Conservation (phyloP, 345 rosid genomes). For the Dipteronia sinensis region DNA sequence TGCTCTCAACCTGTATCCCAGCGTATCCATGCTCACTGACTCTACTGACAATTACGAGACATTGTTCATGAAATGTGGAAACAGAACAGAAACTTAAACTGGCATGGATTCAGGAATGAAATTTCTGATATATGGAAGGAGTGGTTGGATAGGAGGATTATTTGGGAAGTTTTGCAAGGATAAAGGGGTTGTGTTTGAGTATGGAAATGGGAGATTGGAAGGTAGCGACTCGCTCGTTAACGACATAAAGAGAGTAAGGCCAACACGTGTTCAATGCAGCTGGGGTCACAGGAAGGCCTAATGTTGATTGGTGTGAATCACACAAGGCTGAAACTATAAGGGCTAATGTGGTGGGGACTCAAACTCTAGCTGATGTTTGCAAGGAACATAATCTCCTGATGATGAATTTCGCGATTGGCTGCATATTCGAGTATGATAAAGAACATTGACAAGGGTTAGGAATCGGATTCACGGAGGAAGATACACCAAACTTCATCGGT, state of each 20-base stretch:
- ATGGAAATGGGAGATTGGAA: slow-evolving; percentile 57
- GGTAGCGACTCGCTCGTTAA: slow-evolving; percentile 45
- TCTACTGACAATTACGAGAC: slow-evolving; percentile 21
- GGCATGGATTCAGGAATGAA: slow-evolving; percentile 31
- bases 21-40: slow-evolving; percentile 14
- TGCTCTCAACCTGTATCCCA: slow-evolving; percentile 57
- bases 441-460: slow-evolving; percentile 56
- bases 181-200: slow-evolving; percentile 41
- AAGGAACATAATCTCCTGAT: slow-evolving; percentile 42
- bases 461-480: slow-evolving; percentile 59
- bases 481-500: slow-evolving; percentile 48
- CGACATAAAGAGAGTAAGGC: slow-evolving; percentile 40
- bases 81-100: neutral
- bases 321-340: slow-evolving; percentile 54
- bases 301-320: slow-evolving; percentile 65
- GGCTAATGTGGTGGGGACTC: slow-evolving; percentile 51
- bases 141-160: slow-evolving; percentile 69
- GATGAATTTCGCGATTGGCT: slow-evolving; percentile 64
- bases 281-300: slow-evolving; percentile 66
- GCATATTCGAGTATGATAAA: slow-evolving; percentile 55
- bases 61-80: slow-evolving; percentile 12
- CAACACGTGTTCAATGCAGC: slow-evolving; percentile 62
- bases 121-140: slow-evolving; percentile 55
- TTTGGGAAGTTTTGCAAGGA: slow-evolving; percentile 50
- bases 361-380: slow-evolving; percentile 59